Conservation (phyloP, 2,329 filamentous ascomycete species). For the Curvularia hawaiiensis region DNA sequence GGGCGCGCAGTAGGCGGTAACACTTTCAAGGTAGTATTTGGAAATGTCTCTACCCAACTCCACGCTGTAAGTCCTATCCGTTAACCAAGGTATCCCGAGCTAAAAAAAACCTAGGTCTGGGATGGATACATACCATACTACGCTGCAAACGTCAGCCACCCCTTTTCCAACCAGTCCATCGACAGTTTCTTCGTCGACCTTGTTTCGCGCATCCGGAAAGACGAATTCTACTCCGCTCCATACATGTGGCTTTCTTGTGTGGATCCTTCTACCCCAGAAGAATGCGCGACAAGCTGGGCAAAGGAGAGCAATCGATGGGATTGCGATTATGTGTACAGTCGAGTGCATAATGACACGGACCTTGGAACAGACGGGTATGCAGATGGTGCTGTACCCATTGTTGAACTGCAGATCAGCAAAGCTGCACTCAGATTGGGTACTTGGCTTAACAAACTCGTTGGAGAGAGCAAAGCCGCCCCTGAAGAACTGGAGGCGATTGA, state of each 20-base stretch:
- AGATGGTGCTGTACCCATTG: constrained; percentile 45
- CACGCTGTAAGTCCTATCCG: constrained; percentile 41
- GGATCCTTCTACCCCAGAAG: constrained; percentile 37
- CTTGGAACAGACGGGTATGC: constrained; percentile 47
- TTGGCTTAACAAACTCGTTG: constrained; percentile 48
- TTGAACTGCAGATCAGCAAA: constrained; percentile 51
- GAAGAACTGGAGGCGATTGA: constrained; percentile 25
- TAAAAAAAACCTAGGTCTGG: constrained; percentile 44
- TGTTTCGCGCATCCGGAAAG: constrained; percentile 42
- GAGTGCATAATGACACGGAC: constrained; percentile 39
- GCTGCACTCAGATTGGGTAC: constrained; percentile 47
- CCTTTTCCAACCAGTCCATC: constrained; percentile 45
- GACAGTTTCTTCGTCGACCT: constrained; percentile 44
- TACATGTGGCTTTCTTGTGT: constrained; percentile 46
- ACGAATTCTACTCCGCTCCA: constrained; percentile 44
- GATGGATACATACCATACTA: constrained; percentile 47
- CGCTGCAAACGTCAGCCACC: constrained; percentile 39
- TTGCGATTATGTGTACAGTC: constrained; percentile 48
- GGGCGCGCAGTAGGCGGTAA: constrained; percentile 48
- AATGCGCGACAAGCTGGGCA: constrained; percentile 47
- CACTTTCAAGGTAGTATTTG: constrained; percentile 46
- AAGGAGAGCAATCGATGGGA: constrained; percentile 48
- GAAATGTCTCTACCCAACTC: constrained; percentile 39
- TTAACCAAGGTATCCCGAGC: not conserved
- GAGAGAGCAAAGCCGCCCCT: constrained; percentile 5